phyloP scores from a whole-genome alignment of 2,329 filamentous ascomycete genomes.

The Penicillium hordei region DNA sequence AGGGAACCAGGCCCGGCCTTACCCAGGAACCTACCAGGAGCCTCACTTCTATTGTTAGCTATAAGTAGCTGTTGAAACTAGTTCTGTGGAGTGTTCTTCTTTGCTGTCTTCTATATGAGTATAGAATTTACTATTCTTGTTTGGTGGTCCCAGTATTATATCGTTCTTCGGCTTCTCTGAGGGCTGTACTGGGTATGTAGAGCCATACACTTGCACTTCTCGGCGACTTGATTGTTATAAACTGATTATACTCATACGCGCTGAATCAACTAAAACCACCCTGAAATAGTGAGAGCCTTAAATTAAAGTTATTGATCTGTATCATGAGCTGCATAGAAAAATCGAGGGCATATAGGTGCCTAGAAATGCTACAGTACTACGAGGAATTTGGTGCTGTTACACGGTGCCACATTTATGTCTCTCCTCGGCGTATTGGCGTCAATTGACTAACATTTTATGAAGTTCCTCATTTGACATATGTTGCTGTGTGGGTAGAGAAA shows the following conservation, averaged over 20 bases:
- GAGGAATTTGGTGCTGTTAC: not conserved
- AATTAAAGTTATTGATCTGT: not conserved
- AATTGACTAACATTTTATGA: too few species aligned
- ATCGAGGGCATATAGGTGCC: not conserved
- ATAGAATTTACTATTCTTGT: not conserved
- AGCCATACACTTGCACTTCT: not conserved
- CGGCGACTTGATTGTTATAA: not conserved
- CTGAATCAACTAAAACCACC: not conserved
- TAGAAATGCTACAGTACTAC: not conserved
- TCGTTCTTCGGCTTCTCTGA: not conserved
- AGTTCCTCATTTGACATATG: too few species aligned
- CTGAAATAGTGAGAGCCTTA: not conserved
- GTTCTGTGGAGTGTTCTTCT: not conserved
- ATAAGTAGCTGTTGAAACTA: not conserved
- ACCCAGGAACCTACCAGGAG: not conserved
- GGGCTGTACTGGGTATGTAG: not conserved
- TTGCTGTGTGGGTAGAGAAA: too few species aligned
- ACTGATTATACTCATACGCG: not conserved
- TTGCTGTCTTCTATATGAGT: not conserved
- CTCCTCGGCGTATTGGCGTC: not conserved
- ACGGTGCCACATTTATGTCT: not conserved
- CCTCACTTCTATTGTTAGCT: constrained; percentile 3
- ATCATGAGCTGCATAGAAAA: not conserved
- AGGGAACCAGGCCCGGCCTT: not conserved
- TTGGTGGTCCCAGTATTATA: too few species aligned